Evolutionary conservation across 1,284 basidiomycete species (phyloP).

Genomic region (Heterobasidion occidentale): DNA sequence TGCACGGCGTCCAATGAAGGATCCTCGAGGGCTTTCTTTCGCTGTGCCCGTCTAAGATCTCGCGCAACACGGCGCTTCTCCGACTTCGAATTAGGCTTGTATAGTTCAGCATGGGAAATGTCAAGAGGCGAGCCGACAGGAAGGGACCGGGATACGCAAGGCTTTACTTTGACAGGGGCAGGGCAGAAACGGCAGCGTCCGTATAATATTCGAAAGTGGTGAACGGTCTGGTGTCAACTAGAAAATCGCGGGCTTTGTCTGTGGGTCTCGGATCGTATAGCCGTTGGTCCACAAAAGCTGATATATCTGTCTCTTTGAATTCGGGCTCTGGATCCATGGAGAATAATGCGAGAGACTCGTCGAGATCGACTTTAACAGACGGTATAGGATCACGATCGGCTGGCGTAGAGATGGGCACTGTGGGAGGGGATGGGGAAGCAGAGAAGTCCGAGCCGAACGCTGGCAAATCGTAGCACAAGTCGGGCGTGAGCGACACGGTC

Average conservation of each 20-base stretch:
- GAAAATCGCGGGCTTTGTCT: neutral
- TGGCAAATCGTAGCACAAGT: neutral
- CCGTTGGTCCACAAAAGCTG: conserved; percentile 1
- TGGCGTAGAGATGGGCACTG: conserved; percentile 13
- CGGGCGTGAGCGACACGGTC: neutral
- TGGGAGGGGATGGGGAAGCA: conserved; percentile 13
- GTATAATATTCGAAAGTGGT: neutral
- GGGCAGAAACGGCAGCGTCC: neutral
- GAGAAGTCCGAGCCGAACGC: neutral
- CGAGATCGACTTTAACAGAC: conserved; percentile 16
- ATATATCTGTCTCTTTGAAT: conserved; percentile 16
- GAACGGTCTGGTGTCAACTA: neutral
- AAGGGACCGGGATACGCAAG: neutral
- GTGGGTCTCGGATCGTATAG: conserved; percentile 7
- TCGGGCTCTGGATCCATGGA: conserved; percentile 41
- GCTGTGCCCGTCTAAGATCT: conserved; percentile 39
- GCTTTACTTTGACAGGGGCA: neutral
- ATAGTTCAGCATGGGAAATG: conserved; percentile 13
- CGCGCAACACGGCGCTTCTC: conserved; percentile 37
- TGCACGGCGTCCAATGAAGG: neutral
- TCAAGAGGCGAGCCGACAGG: conserved; percentile 9
- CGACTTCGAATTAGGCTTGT: conserved; percentile 21
- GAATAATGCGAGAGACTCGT: conserved; percentile 31
- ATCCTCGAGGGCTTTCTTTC: conserved; percentile 19
- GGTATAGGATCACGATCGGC: neutral